Percentiles rank a stretch among this genome's conserved stretches.
Conservation (phyloP, 371 early-diverging fungal genomes). For the Coemansia sp. region DNA sequence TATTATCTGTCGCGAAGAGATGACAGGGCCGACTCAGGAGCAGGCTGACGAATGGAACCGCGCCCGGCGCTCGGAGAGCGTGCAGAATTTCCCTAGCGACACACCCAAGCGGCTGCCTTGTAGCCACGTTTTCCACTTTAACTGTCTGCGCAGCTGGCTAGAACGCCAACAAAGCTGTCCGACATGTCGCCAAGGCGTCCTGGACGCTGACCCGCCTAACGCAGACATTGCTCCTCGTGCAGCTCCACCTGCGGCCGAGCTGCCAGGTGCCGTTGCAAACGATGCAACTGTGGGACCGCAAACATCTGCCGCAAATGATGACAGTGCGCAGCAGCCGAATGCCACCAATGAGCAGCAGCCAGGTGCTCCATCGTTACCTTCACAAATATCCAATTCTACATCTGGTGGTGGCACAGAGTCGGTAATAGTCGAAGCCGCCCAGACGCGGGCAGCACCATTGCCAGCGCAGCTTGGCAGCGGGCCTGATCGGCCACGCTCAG, state of each 20-base stretch:
- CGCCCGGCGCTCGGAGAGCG: conserved; percentile 17
- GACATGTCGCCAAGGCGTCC: conserved; percentile 73
- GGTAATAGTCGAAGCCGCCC: not conserved
- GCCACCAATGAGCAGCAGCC: not conserved
- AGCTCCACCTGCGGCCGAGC: not conserved
- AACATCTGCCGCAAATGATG: not conserved
- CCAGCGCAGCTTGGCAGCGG: not conserved
- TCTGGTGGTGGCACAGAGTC: not conserved
- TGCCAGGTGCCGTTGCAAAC: not conserved
- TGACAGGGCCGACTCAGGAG: conserved; percentile 55
- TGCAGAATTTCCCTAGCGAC: conserved; percentile 53
- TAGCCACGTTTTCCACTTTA: conserved; percentile 97
- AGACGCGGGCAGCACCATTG: not conserved
- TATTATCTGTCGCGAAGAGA: conserved; percentile 96
- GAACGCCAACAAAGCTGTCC: conserved; percentile 99
- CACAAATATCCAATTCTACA: not conserved
- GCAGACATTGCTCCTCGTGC: not conserved
- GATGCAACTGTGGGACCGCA: not conserved
- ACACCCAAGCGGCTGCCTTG: conserved; percentile 94
- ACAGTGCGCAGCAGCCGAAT: not conserved
- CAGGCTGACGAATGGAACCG: conserved; percentile 29
- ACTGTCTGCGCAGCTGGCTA: conserved; percentile 96
- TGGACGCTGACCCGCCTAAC: conserved; percentile 8
- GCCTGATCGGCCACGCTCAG: not conserved
- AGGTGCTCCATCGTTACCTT: not conserved